phyloP scores from a whole-genome alignment of 139 green algal genomes.

The Tetratostichococcus sp. region DNA sequence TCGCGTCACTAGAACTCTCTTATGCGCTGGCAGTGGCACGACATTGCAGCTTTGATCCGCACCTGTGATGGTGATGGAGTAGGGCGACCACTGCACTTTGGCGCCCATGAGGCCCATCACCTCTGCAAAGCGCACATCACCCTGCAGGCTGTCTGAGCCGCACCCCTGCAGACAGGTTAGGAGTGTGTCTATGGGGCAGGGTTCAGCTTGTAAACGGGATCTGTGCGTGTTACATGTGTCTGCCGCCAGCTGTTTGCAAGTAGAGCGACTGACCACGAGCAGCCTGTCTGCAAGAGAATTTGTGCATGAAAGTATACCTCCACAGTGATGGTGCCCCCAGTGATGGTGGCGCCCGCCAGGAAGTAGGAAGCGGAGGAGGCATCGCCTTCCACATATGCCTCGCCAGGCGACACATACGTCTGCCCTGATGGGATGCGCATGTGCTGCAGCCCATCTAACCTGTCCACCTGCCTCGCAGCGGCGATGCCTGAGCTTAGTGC shows the following conservation, averaged over 20 bases:
- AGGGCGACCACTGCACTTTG: slow-evolving; percentile 83
- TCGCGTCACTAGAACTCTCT: no score
- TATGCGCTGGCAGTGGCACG: no score
- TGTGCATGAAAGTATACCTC: slow-evolving; percentile 20
- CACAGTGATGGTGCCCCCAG: slow-evolving; percentile 83
- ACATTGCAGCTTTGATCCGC: no score
- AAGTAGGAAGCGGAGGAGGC: slow-evolving; percentile 95
- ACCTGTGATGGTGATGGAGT: slow-evolving; percentile 92
- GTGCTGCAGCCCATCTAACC: slow-evolving; percentile 74
- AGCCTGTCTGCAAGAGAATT: no score
- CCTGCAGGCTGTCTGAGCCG: slow-evolving; percentile 83
- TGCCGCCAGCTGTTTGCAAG: no score
- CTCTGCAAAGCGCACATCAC: slow-evolving; percentile 91
- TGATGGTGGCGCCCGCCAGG: slow-evolving; percentile 91
- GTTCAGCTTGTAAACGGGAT: no score
- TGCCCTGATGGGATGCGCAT: slow-evolving; percentile 63
- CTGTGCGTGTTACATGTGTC: no score
- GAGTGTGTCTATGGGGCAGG: no score
- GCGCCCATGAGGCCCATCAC: slow-evolving; percentile 97
- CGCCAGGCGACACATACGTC: slow-evolving; percentile 85
- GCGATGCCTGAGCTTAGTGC: no score
- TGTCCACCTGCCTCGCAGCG: slow-evolving; percentile 50
- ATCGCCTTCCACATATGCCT: slow-evolving; percentile 94
- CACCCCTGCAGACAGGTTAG: slow-evolving; percentile 55
- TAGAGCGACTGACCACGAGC: no score